phyloP scores from a whole-genome alignment of 176 grass and related monocot genomes.

The Metroxylon sagu region DNA sequence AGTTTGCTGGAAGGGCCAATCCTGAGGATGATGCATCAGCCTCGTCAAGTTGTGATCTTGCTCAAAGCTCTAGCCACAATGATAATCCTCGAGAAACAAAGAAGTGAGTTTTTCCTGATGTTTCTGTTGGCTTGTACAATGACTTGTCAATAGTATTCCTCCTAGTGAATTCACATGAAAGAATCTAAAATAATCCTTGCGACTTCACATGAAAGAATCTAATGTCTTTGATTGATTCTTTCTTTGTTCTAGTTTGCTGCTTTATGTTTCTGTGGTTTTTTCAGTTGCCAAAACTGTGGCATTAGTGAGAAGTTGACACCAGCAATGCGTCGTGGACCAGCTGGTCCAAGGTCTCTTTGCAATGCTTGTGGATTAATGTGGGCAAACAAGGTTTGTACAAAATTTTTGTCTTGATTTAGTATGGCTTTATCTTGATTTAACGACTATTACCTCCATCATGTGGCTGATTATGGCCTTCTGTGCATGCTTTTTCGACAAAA shows the following conservation, averaged over 20 bases:
- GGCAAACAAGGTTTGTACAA: constrained; percentile 48
- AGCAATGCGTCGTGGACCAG: constrained; percentile 62
- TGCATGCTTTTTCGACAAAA: too few species aligned
- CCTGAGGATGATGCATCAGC: constrained; percentile 33
- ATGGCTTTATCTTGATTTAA: too few species aligned
- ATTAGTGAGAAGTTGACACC: constrained; percentile 52
- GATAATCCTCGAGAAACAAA: constrained; percentile 39
- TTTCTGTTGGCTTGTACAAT: neutral
- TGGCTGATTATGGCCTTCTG: too few species aligned
- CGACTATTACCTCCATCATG: too few species aligned
- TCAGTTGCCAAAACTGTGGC: constrained; percentile 64
- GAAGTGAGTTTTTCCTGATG: constrained; percentile 27
- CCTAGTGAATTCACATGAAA: constrained; percentile 8
- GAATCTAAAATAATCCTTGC: constrained; percentile 1
- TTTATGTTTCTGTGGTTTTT: constrained; percentile 22
- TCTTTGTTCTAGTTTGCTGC: too few species aligned
- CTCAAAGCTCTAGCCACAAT: constrained; percentile 20
- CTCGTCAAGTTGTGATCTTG: constrained; percentile 25
- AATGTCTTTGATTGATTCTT: too few species aligned
- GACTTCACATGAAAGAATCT: neutral
- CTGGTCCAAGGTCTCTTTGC: constrained; percentile 60
- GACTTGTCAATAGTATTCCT: constrained; percentile 1
- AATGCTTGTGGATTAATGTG: constrained; percentile 67
- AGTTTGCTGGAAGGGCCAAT: constrained; percentile 46
- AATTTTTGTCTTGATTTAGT: too few species aligned